phyloP scores from a whole-genome alignment of 2,329 filamentous ascomycete species.

The Hymenoscyphus albidus region DNA sequence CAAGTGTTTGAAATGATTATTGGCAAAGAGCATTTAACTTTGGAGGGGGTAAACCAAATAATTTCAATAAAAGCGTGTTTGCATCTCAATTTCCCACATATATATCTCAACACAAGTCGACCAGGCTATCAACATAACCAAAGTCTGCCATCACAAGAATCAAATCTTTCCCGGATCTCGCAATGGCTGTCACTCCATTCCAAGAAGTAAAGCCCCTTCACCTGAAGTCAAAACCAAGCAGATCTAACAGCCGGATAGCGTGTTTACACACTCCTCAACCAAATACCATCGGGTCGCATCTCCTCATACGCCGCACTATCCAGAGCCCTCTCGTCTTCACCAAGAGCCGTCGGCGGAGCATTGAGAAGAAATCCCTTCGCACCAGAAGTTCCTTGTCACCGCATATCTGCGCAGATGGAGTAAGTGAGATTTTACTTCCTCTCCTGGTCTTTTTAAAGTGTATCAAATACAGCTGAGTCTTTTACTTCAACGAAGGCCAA shows the following conservation, averaged over 20 bases:
- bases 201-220: conserved; percentile 1
- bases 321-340: conserved; percentile 52
- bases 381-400: conserved; percentile 58
- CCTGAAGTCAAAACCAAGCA: neutral
- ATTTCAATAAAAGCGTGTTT: neutral
- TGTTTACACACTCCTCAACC: conserved; percentile 55
- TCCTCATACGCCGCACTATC: conserved; percentile 59
- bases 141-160: neutral
- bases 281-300: conserved; percentile 56
- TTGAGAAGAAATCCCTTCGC: conserved; percentile 59
- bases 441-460: neutral
- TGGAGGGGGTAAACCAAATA: too few species aligned
- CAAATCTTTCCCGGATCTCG: neutral
- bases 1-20: too few species aligned
- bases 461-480: neutral
- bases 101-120: neutral
- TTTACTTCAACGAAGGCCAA: neutral
- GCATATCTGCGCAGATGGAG: conserved; percentile 55
- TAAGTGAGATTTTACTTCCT: conserved; percentile 29
- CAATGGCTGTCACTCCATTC: conserved; percentile 5
- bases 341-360: conserved; percentile 60
- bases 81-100: neutral
- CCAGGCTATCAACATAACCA: neutral
- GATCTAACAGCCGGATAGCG: conserved; percentile 16
- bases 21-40: too few species aligned